A percentile compares a stretch with the other conserved stretches of the same genome.
phyloP scores from a whole-genome alignment of 768 basidiomycete genomes.

The Rhodotorula graminis region DNA sequence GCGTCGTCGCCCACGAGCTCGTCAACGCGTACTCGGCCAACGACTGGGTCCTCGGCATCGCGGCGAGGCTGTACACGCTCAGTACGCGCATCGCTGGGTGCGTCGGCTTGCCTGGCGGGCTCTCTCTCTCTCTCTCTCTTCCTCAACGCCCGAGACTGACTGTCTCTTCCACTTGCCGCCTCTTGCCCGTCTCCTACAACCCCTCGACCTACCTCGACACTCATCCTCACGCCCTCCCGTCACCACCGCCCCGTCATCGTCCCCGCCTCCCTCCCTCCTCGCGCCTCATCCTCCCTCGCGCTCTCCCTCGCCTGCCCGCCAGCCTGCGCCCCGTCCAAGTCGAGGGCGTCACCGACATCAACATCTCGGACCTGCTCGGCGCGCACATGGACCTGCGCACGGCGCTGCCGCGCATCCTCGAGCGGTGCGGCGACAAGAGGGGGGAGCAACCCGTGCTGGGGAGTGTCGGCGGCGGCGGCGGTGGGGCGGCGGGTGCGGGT shows the following conservation, averaged over 20 bases:
- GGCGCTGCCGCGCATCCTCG: slow-evolving; percentile 16
- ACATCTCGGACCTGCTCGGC: slow-evolving; percentile 5
- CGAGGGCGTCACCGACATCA: slow-evolving; percentile 26
- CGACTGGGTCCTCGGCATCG: slow-evolving; percentile 43
- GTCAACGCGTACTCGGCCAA: slow-evolving; percentile 49
- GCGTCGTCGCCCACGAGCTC: slow-evolving; percentile 47
- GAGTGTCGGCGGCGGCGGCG: background rate
- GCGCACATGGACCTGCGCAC: slow-evolving; percentile 21
- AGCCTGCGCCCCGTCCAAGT: slow-evolving; percentile 20
- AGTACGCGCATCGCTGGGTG: slow-evolving; percentile 31
- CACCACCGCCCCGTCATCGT: too few species aligned
- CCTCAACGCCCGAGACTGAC: too few species aligned
- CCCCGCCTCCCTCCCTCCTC: too few species aligned
- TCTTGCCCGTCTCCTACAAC: too few species aligned
- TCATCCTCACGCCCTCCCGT: too few species aligned
- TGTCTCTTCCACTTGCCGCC: too few species aligned
- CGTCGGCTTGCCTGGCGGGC: background rate
- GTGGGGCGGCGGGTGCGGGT: background rate
- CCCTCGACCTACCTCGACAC: too few species aligned
- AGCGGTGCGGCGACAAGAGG: slow-evolving; percentile 1
- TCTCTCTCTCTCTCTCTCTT: background rate
- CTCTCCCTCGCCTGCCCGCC: background rate
- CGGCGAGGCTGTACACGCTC: slow-evolving; percentile 39
- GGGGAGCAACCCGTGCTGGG: background rate
- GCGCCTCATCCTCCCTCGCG: background rate